phyloP scores from a whole-genome alignment of 2,329 filamentous ascomycete species.

The Ophiostoma himal-ulmi region DNA sequence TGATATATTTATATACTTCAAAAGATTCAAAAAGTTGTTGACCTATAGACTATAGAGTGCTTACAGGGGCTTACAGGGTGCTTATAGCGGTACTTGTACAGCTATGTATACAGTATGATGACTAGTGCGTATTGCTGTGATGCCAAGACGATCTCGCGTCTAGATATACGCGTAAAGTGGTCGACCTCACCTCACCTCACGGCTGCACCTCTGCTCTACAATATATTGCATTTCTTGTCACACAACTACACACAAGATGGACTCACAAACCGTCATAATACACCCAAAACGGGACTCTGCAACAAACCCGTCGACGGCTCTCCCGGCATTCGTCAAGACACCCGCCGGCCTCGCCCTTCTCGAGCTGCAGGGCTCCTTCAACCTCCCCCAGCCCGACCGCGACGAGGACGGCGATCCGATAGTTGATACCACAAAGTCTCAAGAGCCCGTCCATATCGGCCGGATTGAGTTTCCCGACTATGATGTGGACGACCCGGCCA shows the following conservation, averaged over 20 bases:
- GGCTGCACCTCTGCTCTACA: neutral
- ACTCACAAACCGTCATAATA: slow-evolving; percentile 34
- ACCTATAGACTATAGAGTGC: too few species aligned
- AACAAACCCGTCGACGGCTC: slow-evolving; percentile 42
- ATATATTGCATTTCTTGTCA: neutral
- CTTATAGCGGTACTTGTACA: too few species aligned
- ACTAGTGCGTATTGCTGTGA: too few species aligned
- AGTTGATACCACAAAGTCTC: neutral
- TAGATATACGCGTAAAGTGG: neutral
- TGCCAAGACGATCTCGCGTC: too few species aligned
- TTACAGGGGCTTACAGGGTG: too few species aligned
- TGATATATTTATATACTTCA: too few species aligned
- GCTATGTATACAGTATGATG: neutral
- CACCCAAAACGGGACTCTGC: slow-evolving; percentile 33
- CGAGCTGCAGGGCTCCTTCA: slow-evolving; percentile 88
- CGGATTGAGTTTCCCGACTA: slow-evolving; percentile 51
- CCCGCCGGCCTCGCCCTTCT: slow-evolving; percentile 83
- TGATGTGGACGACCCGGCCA: slow-evolving; percentile 41
- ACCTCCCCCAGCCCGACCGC: slow-evolving; percentile 38
- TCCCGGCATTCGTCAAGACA: slow-evolving; percentile 80
- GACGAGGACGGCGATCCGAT: slow-evolving; percentile 14
- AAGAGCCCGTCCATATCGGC: slow-evolving; percentile 37
- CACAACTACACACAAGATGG: slow-evolving; percentile 1
- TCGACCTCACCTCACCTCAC: neutral
- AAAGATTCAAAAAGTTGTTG: too few species aligned